Evolutionary conservation across 768 basidiomycete genomes (phyloP).

Genomic region (Antrodiella citrinella): DNA sequence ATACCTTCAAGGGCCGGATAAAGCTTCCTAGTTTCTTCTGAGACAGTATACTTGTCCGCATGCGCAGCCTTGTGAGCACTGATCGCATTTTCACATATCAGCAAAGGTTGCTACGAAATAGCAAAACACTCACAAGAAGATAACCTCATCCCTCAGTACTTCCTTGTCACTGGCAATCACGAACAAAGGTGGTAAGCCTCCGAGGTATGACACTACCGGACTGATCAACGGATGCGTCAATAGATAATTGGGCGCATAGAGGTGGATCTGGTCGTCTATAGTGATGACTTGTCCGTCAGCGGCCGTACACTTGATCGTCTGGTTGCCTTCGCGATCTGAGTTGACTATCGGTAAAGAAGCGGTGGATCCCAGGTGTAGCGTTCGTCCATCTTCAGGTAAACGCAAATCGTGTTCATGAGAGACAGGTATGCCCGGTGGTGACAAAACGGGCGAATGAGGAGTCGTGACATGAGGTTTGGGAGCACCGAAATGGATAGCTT

Average conservation of each 20-base stretch:
- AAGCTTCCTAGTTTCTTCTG: slow-evolving; percentile 34
- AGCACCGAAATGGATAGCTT: slow-evolving; percentile 32
- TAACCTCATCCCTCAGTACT: slow-evolving; percentile 85
- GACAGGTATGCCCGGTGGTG: neutral
- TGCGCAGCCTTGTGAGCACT: slow-evolving; percentile 90
- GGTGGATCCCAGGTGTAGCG: slow-evolving; percentile 43
- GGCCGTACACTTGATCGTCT: slow-evolving; percentile 38
- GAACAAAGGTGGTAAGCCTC: slow-evolving; percentile 82
- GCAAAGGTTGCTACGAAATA: neutral
- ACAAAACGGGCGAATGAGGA: neutral
- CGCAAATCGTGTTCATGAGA: slow-evolving; percentile 12
- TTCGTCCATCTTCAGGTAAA: slow-evolving; percentile 17
- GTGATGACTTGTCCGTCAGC: slow-evolving; percentile 43
- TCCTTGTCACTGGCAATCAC: slow-evolving; percentile 86
- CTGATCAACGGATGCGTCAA: slow-evolving; percentile 78
- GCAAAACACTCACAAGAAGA: slow-evolving; percentile 75
- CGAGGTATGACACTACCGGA: slow-evolving; percentile 73
- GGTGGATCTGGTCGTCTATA: slow-evolving; percentile 68
- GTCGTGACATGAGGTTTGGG: neutral
- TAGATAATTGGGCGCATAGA: slow-evolving; percentile 78
- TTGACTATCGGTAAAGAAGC: slow-evolving; percentile 32
- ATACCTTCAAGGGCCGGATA: slow-evolving; percentile 54
- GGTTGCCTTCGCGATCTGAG: slow-evolving; percentile 17
- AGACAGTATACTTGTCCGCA: slow-evolving; percentile 58
- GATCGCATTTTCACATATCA: too few relatives aligned